Conservation (phyloP, 768 basidiomycete genomes). For the Mycena venus region DNA sequence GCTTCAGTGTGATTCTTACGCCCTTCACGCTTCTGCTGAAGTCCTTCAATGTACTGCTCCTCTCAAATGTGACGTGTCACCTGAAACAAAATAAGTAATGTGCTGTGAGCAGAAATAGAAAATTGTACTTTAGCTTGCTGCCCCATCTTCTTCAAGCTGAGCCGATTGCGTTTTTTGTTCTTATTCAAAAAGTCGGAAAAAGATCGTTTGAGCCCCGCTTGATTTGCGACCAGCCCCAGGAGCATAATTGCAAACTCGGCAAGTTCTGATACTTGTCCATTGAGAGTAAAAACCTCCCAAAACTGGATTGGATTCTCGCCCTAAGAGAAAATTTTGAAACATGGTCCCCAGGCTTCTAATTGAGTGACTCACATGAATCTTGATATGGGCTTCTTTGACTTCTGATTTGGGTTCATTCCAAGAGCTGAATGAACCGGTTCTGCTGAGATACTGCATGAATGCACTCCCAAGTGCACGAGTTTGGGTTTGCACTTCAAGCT, state of each 20-base stretch:
- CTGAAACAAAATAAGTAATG: background rate
- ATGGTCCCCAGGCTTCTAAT: too few species aligned
- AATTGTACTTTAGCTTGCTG: too few species aligned
- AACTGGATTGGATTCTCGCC: background rate
- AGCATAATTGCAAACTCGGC: background rate
- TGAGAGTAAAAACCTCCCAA: background rate
- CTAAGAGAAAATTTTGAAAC: background rate
- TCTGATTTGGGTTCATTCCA: background rate
- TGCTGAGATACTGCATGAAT: conserved; percentile 9
- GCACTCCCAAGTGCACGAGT: background rate
- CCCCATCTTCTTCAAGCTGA: too few species aligned
- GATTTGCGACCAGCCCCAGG: background rate
- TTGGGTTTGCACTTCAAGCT: background rate
- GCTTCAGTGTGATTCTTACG: background rate
- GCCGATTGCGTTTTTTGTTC: too few species aligned
- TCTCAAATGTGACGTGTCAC: background rate
- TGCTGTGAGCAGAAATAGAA: too few species aligned
- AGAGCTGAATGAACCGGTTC: background rate
- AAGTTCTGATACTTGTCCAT: background rate
- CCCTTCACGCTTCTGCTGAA: background rate
- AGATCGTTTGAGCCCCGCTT: background rate
- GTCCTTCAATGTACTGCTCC: background rate
- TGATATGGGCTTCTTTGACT: background rate
- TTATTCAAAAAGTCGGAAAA: background rate
- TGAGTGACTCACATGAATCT: background rate